Evolutionary conservation across 2,329 filamentous ascomycete species (phyloP).

Genomic region (Diaporthe vaccinii): DNA sequence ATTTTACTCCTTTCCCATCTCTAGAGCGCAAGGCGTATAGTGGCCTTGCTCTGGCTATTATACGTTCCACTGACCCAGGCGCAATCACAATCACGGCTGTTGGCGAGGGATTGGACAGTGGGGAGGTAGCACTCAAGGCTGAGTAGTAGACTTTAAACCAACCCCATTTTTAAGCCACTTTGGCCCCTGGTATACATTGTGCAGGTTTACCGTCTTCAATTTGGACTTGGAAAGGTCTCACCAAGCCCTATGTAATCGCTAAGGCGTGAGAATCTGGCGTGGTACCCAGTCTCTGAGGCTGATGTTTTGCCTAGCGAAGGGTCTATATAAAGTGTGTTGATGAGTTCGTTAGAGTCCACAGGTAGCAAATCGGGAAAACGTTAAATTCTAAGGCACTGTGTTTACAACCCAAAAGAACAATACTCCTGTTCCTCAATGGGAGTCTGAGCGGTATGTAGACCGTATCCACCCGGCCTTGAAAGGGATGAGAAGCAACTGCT

Average conservation of each 20-base stretch:
- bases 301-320: not conserved
- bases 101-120: not conserved
- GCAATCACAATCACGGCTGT: constrained; percentile 5
- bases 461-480: not conserved
- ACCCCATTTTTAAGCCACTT: not conserved
- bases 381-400: too few species aligned
- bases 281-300: not conserved
- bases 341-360: too few species aligned
- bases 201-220: fast-evolving
- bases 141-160: not conserved
- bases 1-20: constrained; percentile 58
- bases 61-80: constrained; percentile 47
- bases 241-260: not conserved
- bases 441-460: not conserved
- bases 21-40: constrained; percentile 55
- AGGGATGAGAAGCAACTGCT: not conserved
- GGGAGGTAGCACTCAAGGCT: constrained; percentile 9
- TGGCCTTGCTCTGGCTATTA: constrained; percentile 57
- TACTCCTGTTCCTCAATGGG: too few species aligned
- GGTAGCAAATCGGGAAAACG: too few species aligned
- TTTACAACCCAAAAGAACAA: too few species aligned
- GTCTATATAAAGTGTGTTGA: not conserved
- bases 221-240: not conserved
- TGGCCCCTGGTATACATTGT: not conserved
- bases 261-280: not conserved